A percentile compares a stretch with the other conserved stretches of the same genome.
These are phyloP conservation scores for Aspergillus japonicus DNA, from an alignment of 2,329 filamentous ascomycete genomes.

Conservation along the genomic window DNA sequence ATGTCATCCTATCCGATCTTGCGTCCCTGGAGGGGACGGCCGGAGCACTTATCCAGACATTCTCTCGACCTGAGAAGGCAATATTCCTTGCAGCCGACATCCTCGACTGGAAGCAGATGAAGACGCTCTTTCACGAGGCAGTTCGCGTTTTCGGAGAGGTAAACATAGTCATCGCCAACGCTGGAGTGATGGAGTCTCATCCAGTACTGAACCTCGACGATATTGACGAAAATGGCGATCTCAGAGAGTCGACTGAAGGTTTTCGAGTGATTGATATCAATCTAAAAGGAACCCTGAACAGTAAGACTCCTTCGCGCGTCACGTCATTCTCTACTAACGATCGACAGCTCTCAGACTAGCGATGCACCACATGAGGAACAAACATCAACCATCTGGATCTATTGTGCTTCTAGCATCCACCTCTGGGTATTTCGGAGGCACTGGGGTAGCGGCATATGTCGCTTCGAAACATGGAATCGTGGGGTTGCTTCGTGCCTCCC, in stretches of 20 bases:
- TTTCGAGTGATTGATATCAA: constrained; percentile 43
- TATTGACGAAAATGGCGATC: constrained; percentile 22
- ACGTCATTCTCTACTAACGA: neutral
- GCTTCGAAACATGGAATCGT: constrained; percentile 46
- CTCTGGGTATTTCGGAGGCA: constrained; percentile 47
- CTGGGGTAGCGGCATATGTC: constrained; percentile 45
- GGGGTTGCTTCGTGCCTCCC: constrained; percentile 41
- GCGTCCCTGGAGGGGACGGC: neutral
- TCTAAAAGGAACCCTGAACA: constrained; percentile 48
- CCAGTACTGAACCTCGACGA: constrained; percentile 25
- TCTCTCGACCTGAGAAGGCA: constrained; percentile 11
- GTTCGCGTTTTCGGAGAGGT: constrained; percentile 35
- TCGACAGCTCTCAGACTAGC: constrained; percentile 33
- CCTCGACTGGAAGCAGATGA: constrained; percentile 38
- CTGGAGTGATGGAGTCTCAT: constrained; percentile 38
- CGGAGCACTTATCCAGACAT: constrained; percentile 6
- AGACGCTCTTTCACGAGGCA: constrained; percentile 32
- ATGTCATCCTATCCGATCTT: constrained; percentile 41
- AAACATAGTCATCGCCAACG: constrained; percentile 46
- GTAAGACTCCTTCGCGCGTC: constrained; percentile 23
- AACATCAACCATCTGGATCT: constrained; percentile 31
- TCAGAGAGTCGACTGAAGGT: constrained; percentile 25
- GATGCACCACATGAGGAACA: constrained; percentile 26
- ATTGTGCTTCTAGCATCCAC: constrained; percentile 44
- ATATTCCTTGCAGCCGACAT: constrained; percentile 40